A percentile compares a stretch with the other conserved stretches of the same genome.
These are phyloP conservation scores for Phaeophleospora eucalypticola DNA, from an alignment of 2,329 filamentous ascomycete species.

Conservation along the genomic window DNA sequence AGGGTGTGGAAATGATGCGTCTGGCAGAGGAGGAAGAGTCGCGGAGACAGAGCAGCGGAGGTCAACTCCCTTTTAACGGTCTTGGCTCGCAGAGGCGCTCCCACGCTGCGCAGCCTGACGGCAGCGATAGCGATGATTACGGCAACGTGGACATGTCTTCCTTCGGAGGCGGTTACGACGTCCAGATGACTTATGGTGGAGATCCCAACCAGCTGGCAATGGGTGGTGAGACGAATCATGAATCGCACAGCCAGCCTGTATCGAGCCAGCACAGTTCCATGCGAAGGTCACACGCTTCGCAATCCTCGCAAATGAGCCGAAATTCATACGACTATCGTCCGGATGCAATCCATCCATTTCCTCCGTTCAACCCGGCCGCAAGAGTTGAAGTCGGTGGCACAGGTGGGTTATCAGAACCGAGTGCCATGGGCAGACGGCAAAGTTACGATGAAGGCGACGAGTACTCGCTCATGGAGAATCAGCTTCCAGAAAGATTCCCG, in stretches of 20 bases:
- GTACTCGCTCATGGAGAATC: conserved; percentile 44
- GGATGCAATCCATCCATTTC: conserved; percentile 56
- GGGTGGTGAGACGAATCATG: conserved; percentile 30
- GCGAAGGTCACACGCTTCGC: conserved; percentile 41
- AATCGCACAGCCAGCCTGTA: conserved; percentile 35
- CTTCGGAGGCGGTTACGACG: conserved; percentile 68
- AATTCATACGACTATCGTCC: conserved; percentile 41
- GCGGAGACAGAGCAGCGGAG: conserved; percentile 56
- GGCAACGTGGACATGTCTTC: conserved; percentile 69
- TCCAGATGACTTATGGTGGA: conserved; percentile 58
- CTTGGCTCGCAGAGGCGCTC: conserved; percentile 35
- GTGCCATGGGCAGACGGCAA: conserved; percentile 58
- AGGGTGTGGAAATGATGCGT: conserved; percentile 76
- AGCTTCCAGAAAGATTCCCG: conserved; percentile 34
- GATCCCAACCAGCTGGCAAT: conserved; percentile 42
- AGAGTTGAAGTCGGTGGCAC: conserved; percentile 84
- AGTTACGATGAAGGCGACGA: conserved; percentile 96
- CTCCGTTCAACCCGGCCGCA: conserved; percentile 53
- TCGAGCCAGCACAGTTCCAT: conserved; percentile 45
- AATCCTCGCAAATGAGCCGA: conserved; percentile 39
- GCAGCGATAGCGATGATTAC: conserved; percentile 72
- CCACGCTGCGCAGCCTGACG: conserved; percentile 34
- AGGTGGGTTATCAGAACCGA: conserved; percentile 79
- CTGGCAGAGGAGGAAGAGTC: conserved; percentile 69
- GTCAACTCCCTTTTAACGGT: conserved; percentile 48